Base-by-base conservation (phyloP, 345 rosid species). In the Sapria himalayana region DNA sequence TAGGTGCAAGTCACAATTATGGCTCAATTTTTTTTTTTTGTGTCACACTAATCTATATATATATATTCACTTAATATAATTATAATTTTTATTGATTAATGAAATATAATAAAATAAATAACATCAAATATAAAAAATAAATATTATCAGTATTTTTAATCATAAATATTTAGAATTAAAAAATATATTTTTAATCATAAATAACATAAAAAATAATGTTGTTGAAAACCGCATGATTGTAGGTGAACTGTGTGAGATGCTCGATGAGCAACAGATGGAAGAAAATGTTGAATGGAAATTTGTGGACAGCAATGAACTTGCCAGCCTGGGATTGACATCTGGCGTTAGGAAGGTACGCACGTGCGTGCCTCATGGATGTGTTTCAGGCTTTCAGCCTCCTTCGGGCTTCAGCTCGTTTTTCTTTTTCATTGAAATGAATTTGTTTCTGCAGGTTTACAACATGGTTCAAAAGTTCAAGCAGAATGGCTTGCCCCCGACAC, bases 391-490 rank as follows among this genome's bases (percentile, higher is more conserved):
- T 19, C 9, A 13, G 9, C 21, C 24, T 46, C 10, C 17, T 37
- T 8, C 5, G 11, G 27, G n/a, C 25, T 49, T 20, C 14, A 23
- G 34, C 23, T 45, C 13, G 17, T 21, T 20, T 21, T 15, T 20
- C 16, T 19, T 52, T 29, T 41, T 33, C 42, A 9, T 9, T 31
- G 20, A 9, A 19, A 21, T 29, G 37, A 19, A 45, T 37, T 6
- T 29, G 38, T 31, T 3, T 13, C 41, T 58, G 49, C 59, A 77
- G 86, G 78, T 65, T 4, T 58, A 67, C 62, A 42, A 48, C 9
- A 63, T 73, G 86, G 62, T 77, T 54, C 59, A 77, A 51, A 63
- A 70, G 45, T 73, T 67, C 44, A 70, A 70, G 64, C 53, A 63
- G 39, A 60, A 39, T 9, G 38, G 13, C 19, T 16, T 32, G 29